Evolutionary conservation across 768 basidiomycete species (phyloP).

Genomic region (Boletus subparvulus): DNA sequence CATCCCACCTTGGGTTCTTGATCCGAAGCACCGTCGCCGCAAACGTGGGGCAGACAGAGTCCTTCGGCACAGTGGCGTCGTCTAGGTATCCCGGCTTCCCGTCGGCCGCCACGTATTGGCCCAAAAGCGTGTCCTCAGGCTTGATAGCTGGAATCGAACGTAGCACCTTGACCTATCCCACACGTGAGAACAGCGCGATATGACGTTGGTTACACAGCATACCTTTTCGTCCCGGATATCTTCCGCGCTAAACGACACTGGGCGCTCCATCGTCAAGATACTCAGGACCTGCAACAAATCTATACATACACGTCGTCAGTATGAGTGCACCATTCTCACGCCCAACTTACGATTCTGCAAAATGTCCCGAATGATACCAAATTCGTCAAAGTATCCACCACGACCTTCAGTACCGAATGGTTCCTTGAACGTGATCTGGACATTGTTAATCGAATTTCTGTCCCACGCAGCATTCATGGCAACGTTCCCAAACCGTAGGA

Average conservation of each 20-base stretch:
- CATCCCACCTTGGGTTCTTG: constrained; percentile 96
- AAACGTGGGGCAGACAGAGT: constrained; percentile 91
- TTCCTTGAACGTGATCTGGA: constrained; percentile 99
- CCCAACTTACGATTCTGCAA: constrained; percentile 89
- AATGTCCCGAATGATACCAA: constrained; percentile 97
- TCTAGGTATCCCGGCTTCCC: constrained; percentile 99
- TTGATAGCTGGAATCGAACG: constrained; percentile 85
- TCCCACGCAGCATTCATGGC: constrained; percentile 90
- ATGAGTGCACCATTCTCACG: constrained; percentile 5
- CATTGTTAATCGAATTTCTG: constrained; percentile 93
- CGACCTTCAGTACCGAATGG: constrained; percentile 99
- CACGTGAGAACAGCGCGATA: constrained; percentile 14
- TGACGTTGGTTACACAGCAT: constrained; percentile 11
- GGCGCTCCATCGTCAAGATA: constrained; percentile 95
- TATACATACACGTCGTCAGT: constrained; percentile 36
- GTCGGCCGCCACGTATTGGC: constrained; percentile 87
- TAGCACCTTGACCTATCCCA: constrained; percentile 86
- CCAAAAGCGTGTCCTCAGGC: constrained; percentile 78
- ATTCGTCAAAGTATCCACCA: constrained; percentile 99
- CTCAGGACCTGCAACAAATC: constrained; percentile 94
- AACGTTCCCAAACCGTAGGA: constrained; percentile 93
- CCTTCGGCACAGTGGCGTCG: constrained; percentile 90
- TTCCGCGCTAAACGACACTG: constrained; percentile 95
- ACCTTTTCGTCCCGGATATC: constrained; percentile 99
- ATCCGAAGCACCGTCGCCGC: constrained; percentile 90